phyloP scores from a whole-genome alignment of 2,329 filamentous ascomycete genomes.

The Thielaviopsis populi region DNA sequence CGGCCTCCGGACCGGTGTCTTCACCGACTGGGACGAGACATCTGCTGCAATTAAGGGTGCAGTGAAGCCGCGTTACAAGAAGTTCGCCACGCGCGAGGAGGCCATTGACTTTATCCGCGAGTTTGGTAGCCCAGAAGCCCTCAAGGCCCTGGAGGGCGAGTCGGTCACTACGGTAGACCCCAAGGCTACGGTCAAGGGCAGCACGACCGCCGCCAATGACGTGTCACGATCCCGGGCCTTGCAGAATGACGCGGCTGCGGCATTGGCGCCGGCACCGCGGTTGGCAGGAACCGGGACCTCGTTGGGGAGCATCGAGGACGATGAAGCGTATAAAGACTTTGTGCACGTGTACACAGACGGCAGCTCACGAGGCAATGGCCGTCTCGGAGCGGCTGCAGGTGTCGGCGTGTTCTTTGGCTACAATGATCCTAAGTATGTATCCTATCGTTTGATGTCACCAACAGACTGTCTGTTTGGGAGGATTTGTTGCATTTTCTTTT shows the following conservation, averaged over 20 bases:
- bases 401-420: slow-evolving; percentile 49
- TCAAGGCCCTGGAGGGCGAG: slow-evolving; percentile 26
- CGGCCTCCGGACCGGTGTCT: slow-evolving; percentile 44
- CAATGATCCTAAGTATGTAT: slow-evolving; percentile 36
- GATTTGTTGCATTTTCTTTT: background rate
- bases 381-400: slow-evolving; percentile 38
- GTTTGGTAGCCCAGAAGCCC: slow-evolving; percentile 31
- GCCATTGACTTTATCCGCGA: slow-evolving; percentile 60
- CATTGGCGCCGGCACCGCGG: no score
- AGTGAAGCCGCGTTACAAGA: slow-evolving; percentile 55
- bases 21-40: slow-evolving; percentile 52
- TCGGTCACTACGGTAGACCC: slow-evolving; percentile 20
- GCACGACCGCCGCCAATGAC: background rate
- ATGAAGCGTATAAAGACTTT: slow-evolving; percentile 25
- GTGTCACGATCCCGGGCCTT: background rate
- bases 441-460: slow-evolving; percentile 14
- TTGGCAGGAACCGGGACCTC: background rate
- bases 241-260: background rate
- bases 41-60: slow-evolving; percentile 59
- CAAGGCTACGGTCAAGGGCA: slow-evolving; percentile 10
- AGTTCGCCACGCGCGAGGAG: slow-evolving; percentile 51
- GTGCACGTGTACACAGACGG: slow-evolving; percentile 44
- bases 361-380: slow-evolving; percentile 44
- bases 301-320: background rate
- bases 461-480: background rate